phyloP scores from a whole-genome alignment of 2,329 filamentous ascomycete species.

The Beauveria scarabaeidicola region DNA sequence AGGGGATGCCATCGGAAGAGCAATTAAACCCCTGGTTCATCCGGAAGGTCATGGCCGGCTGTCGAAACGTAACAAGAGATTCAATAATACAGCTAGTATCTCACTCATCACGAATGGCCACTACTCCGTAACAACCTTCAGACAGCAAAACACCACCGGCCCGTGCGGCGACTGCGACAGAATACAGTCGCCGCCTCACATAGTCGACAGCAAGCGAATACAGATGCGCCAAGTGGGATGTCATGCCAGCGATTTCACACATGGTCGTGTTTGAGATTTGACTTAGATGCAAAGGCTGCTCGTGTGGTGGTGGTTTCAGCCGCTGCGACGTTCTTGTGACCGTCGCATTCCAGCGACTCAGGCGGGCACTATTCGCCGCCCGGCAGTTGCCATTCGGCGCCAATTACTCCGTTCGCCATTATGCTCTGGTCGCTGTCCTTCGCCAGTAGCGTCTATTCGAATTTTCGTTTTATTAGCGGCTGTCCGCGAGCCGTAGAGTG shows the following conservation, averaged over 20 bases:
- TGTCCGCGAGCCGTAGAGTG: too few species aligned
- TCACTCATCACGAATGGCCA: too few species aligned
- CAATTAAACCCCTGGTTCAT: too few species aligned
- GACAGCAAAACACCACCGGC: neutral
- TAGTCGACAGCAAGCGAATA: neutral
- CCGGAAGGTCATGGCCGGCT: too few species aligned
- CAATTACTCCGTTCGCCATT: neutral
- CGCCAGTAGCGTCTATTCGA: too few species aligned
- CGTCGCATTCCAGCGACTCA: neutral
- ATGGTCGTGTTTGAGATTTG: constrained; percentile 3
- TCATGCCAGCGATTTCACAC: neutral
- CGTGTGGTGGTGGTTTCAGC: neutral
- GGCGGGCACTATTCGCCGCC: neutral
- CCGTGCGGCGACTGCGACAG: too few species aligned
- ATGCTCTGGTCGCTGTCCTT: neutral
- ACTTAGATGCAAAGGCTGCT: constrained; percentile 3
- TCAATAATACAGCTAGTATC: too few species aligned
- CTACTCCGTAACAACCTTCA: neutral
- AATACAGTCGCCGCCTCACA: neutral
- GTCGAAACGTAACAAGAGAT: too few species aligned
- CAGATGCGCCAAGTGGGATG: neutral
- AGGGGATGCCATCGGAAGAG: neutral
- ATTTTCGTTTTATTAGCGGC: too few species aligned
- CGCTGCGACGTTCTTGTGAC: neutral
- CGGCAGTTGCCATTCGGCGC: neutral